A percentile compares a stretch with the other conserved stretches of the same genome.
These are phyloP conservation scores for Globisporangium cederbergense DNA, from an alignment of 352 stramenopile genomes.

Conservation along the genomic window DNA sequence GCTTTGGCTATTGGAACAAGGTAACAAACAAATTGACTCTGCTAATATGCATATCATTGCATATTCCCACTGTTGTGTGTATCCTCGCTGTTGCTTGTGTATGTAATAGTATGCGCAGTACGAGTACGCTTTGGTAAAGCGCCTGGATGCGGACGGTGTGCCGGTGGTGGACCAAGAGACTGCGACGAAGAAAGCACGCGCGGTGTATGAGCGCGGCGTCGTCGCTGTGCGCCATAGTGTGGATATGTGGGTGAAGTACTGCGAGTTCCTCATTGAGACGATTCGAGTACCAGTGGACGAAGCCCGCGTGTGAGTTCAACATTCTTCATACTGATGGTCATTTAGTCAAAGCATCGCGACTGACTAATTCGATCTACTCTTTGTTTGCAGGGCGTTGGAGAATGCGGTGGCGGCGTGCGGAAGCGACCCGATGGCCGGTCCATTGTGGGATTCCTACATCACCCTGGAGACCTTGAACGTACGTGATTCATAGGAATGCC, in stretches of 20 bases:
- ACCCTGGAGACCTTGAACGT: conserved; percentile 77
- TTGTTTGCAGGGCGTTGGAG: conserved; percentile 44
- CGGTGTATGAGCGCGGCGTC: conserved; percentile 70
- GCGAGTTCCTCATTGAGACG: conserved; percentile 69
- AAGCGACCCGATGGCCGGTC: conserved; percentile 58
- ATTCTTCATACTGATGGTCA: background rate
- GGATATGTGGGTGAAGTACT: conserved; percentile 87
- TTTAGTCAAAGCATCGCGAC: background rate
- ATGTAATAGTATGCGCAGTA: conserved; percentile 63
- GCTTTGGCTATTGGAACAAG: conserved; percentile 88
- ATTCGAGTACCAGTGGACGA: conserved; percentile 57
- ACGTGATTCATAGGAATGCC: conserved; percentile 6
- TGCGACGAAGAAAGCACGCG: conserved; percentile 39
- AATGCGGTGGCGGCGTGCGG: conserved; percentile 53
- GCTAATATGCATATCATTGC: background rate
- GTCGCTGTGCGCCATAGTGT: conserved; percentile 62
- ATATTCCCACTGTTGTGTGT: background rate
- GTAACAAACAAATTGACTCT: conserved; percentile 18
- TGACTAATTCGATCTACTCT: conserved; percentile 7
- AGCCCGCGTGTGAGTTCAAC: conserved; percentile 40
- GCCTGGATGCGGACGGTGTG: conserved; percentile 30
- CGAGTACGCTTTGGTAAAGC: conserved; percentile 40
- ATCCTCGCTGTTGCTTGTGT: background rate
- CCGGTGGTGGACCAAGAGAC: conserved; percentile 40
- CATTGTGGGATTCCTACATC: conserved; percentile 79